Conservation (phyloP, 768 basidiomycete genomes). For the Clitopilus hobsonii region DNA sequence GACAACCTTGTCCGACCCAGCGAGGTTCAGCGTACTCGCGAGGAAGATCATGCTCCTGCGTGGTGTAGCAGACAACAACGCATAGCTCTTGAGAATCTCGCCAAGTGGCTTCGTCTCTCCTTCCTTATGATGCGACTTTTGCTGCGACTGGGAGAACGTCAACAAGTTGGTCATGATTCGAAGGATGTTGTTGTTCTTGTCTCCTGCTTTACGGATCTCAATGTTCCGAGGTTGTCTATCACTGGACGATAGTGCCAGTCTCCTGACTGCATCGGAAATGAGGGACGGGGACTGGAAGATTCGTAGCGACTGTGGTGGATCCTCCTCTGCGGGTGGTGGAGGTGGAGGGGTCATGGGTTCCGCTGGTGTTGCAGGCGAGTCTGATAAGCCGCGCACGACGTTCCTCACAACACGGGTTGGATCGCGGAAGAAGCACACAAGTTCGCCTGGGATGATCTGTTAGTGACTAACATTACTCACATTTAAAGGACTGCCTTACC, state of each 20-base stretch:
- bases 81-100: slow-evolving; percentile 35
- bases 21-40: slow-evolving; percentile 44
- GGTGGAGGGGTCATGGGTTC: slow-evolving; percentile 17
- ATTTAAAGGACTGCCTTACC: slow-evolving; percentile 48
- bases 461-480: not conserved
- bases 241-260: slow-evolving; percentile 55
- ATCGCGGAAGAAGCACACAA: slow-evolving; percentile 82
- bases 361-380: slow-evolving; percentile 33
- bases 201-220: slow-evolving; percentile 39
- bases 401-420: slow-evolving; percentile 70
- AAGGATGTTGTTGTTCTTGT: slow-evolving; percentile 57
- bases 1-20: slow-evolving; percentile 49
- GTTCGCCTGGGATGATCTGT: slow-evolving; percentile 53
- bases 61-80: slow-evolving; percentile 31
- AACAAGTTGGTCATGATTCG: slow-evolving; percentile 77
- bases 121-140: slow-evolving; percentile 25
- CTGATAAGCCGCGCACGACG: slow-evolving; percentile 40
- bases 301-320: slow-evolving; percentile 19
- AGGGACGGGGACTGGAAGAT: slow-evolving; percentile 61
- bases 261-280: slow-evolving; percentile 69
- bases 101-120: slow-evolving; percentile 31
- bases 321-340: slow-evolving; percentile 13
- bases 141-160: slow-evolving; percentile 47
- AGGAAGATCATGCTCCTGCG: slow-evolving; percentile 59
- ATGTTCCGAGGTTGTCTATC: slow-evolving; percentile 41